Evolutionary conservation across 108 stramenopile species (phyloP).

Genomic region (Nannochloropsis oceanica): DNA sequence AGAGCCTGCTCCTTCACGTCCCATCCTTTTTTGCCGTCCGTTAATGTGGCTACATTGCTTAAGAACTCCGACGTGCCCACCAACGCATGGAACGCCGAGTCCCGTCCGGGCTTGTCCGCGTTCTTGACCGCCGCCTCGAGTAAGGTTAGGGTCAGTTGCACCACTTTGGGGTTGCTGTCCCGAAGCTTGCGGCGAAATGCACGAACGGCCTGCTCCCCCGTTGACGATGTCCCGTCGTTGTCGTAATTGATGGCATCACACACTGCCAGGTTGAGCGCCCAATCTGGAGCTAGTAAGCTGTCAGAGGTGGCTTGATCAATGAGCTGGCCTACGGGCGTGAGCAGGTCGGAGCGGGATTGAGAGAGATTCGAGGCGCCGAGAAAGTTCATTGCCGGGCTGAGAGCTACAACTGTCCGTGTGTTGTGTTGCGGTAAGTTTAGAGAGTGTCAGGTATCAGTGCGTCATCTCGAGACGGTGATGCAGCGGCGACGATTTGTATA

Average conservation of each 20-base stretch:
- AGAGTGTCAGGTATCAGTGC: background rate
- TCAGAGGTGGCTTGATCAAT: constrained; percentile 1
- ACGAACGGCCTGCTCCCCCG: background rate
- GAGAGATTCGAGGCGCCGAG: background rate
- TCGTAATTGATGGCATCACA: constrained; percentile 5
- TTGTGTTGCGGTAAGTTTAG: background rate
- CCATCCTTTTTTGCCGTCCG: background rate
- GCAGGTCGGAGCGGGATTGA: background rate
- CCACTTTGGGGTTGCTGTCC: background rate
- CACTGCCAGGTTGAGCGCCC: constrained; percentile 8
- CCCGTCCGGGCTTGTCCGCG: background rate
- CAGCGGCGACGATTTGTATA: no score
- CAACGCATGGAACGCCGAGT: background rate
- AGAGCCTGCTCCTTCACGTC: background rate
- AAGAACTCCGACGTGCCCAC: background rate
- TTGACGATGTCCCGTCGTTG: background rate
- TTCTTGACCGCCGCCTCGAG: background rate
- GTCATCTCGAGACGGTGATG: no score
- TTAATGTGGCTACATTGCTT: background rate
- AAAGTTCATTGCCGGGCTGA: background rate
- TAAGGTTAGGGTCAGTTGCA: background rate
- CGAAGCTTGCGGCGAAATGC: background rate
- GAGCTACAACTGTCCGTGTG: background rate
- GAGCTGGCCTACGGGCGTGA: constrained; percentile 3
- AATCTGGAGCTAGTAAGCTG: constrained; percentile 6